Conservation (phyloP, 2,329 filamentous ascomycete species). For the Albophoma yamanashiensis region DNA sequence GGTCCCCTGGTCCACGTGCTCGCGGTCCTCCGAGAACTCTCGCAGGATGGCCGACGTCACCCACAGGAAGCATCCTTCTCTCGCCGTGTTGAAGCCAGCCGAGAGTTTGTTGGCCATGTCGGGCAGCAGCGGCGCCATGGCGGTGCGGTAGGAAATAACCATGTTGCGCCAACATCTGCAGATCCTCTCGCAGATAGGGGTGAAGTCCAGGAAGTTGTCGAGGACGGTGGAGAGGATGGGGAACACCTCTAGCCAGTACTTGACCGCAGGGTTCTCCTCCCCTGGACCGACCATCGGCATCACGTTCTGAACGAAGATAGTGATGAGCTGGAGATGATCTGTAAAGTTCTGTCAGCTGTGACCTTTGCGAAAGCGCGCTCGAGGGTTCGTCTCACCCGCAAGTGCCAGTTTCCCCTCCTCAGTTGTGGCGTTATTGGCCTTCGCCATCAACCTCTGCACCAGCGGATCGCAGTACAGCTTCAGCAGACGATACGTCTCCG, state of each 20-base stretch:
- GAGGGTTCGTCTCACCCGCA: conserved; percentile 50
- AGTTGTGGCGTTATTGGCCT: conserved; percentile 76
- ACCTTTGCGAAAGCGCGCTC: neutral
- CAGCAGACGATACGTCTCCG: conserved; percentile 72
- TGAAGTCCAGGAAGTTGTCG: conserved; percentile 75
- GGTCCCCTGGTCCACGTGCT: conserved; percentile 72
- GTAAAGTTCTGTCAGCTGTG: conserved; percentile 9
- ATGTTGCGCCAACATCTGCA: conserved; percentile 96
- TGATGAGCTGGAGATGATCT: conserved; percentile 88
- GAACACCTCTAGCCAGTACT: conserved; percentile 93
- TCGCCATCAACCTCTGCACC: conserved; percentile 71
- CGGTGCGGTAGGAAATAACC: conserved; percentile 88
- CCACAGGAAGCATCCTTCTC: conserved; percentile 98
- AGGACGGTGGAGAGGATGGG: conserved; percentile 77
- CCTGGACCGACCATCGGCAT: conserved; percentile 63
- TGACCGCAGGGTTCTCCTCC: conserved; percentile 80
- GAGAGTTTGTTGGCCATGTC: conserved; percentile 83
- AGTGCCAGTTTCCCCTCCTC: conserved; percentile 77
- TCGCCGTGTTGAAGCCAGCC: conserved; percentile 70
- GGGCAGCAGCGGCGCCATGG: conserved; percentile 75
- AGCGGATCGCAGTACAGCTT: conserved; percentile 92
- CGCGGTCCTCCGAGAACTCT: conserved; percentile 86
- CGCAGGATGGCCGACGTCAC: conserved; percentile 89
- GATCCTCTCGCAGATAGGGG: conserved; percentile 84
- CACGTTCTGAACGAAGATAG: conserved; percentile 72